Percentiles rank a stretch among this genome's conserved stretches.
Conservation (phyloP, 441 rosid genomes). For the Populus hybrid region DNA sequence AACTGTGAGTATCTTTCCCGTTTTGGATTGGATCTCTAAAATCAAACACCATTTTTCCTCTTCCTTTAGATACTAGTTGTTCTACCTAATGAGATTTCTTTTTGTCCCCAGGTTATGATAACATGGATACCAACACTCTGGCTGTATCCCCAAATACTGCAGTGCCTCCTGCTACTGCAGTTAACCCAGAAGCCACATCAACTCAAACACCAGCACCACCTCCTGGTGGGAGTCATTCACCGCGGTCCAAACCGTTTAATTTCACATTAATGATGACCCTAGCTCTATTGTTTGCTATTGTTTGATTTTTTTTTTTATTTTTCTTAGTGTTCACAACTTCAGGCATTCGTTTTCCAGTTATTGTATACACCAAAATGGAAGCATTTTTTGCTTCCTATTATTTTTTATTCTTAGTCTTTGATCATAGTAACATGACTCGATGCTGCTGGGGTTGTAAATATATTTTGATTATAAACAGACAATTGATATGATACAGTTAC, state of each 20-base stretch:
- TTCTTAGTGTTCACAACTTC: neutral
- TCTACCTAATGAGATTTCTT: neutral
- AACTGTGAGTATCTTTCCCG: constrained; percentile 55
- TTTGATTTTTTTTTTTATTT: constrained; percentile 27
- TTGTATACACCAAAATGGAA: constrained; percentile 17
- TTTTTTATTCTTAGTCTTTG: neutral
- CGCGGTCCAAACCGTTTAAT: constrained; percentile 17
- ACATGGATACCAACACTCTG: constrained; percentile 25
- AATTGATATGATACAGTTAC: neutral
- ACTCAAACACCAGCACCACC: constrained; percentile 21
- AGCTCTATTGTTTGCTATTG: constrained; percentile 26
- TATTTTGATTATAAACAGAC: neutral
- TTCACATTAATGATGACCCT: constrained; percentile 22
- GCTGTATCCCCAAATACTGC: constrained; percentile 45
- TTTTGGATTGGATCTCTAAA: neutral
- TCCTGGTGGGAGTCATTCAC: constrained; percentile 25
- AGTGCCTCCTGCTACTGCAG: constrained; percentile 52
- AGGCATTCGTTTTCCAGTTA: constrained; percentile 17
- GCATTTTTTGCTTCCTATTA: constrained; percentile 19
- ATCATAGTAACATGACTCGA: constrained; percentile 5
- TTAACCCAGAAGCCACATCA: constrained; percentile 62
- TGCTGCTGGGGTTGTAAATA: constrained; percentile 26
- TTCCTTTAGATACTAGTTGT: neutral
- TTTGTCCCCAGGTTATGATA: constrained; percentile 41
- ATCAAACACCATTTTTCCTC: neutral